A percentile compares a stretch with the other conserved stretches of the same genome.
Evolutionary conservation across 2,329 filamentous ascomycete species (phyloP).

Genomic region (Blastomyces percursus): DNA sequence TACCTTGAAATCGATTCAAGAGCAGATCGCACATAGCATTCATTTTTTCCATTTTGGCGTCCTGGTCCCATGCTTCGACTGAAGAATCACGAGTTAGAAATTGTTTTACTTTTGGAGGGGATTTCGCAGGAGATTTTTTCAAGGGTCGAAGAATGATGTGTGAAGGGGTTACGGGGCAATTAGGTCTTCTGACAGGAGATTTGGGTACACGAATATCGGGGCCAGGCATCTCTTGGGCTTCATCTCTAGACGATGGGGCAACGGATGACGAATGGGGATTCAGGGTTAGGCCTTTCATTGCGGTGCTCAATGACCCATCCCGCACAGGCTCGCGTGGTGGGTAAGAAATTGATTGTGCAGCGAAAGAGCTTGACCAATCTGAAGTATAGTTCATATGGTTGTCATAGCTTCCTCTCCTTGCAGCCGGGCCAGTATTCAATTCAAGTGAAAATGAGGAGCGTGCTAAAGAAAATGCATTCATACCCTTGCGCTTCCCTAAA

Average conservation of each 20-base stretch:
- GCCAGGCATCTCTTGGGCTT: conserved; percentile 9
- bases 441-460: conserved; percentile 17
- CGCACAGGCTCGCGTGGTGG: conserved; percentile 13
- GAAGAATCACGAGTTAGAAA: conserved; percentile 69
- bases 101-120: conserved; percentile 31
- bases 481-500: conserved; percentile 44
- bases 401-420: conserved; percentile 17
- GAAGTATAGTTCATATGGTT: conserved; percentile 19
- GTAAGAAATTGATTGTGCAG: conserved; percentile 14
- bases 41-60: conserved; percentile 63
- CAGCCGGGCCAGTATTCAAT: conserved; percentile 11
- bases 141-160: conserved; percentile 26
- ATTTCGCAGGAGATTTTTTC: conserved; percentile 23
- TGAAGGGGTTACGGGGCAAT: conserved; percentile 15
- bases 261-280: conserved; percentile 12
- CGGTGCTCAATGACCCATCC: conserved; percentile 29
- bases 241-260: conserved; percentile 22
- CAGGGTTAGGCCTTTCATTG: conserved; percentile 24
- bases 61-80: conserved; percentile 67
- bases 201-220: conserved; percentile 15
- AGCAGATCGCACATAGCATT: conserved; percentile 62
- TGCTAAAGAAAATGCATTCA: conserved; percentile 28
- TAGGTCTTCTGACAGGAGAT: conserved; percentile 21
- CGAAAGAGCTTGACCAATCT: conserved; percentile 21
- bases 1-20: conserved; percentile 59